phyloP scores from a whole-genome alignment of 2,329 filamentous ascomycete genomes.

The Apiospora kogelbergensis region DNA sequence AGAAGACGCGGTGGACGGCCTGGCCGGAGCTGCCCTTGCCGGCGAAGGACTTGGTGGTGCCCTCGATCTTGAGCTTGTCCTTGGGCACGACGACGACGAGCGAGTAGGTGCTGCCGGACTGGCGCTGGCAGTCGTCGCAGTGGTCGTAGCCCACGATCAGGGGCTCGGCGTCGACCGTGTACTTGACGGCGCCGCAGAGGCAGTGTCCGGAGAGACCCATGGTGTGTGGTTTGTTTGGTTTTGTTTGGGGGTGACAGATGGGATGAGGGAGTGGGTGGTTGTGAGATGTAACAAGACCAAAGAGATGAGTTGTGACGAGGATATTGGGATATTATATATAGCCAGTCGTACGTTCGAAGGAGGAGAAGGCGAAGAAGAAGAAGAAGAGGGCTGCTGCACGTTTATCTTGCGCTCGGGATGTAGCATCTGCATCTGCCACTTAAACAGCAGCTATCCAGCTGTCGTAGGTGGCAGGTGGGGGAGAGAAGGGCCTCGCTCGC shows the following conservation, averaged over 20 bases:
- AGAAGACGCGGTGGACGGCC: conserved; percentile 67
- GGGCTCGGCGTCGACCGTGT: conserved; percentile 48
- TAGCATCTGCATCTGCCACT: neutral
- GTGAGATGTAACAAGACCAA: neutral
- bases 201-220: conserved; percentile 69
- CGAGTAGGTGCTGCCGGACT: conserved; percentile 68
- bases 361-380: neutral
- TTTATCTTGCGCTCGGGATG: neutral
- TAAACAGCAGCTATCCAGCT: neutral
- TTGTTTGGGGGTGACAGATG: neutral
- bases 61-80: conserved; percentile 62
- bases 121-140: conserved; percentile 72
- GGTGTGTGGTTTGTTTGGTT: neutral
- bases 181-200: conserved; percentile 71
- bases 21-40: conserved; percentile 62
- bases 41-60: conserved; percentile 64
- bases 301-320: neutral
- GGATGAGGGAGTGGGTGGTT: neutral
- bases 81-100: conserved; percentile 66
- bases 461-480: neutral
- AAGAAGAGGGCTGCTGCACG: neutral
- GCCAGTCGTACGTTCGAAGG: neutral
- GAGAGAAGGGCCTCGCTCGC: neutral
- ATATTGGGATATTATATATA: neutral
- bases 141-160: conserved; percentile 62